Conservation (phyloP, 139 green algal species). For the Bryopsis sp. region DNA sequence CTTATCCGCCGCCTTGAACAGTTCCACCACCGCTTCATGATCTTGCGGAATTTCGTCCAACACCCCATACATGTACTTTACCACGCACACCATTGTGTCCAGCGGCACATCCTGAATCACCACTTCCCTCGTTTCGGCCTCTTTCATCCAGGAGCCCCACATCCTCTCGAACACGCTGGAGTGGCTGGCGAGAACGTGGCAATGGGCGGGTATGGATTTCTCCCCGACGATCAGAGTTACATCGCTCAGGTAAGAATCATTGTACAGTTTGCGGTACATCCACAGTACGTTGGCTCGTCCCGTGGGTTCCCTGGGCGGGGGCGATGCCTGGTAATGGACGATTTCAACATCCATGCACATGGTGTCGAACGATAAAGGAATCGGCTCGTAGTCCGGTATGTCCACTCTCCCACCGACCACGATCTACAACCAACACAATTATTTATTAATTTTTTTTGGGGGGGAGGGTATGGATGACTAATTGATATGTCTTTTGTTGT, state of each 20-base stretch:
- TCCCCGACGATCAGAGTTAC: slow-evolving; percentile 24
- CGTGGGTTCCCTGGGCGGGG: slow-evolving; percentile 13
- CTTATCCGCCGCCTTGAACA: slow-evolving; percentile 36
- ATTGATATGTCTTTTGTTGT: no score
- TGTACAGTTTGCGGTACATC: slow-evolving; percentile 23
- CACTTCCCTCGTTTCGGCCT: slow-evolving; percentile 25
- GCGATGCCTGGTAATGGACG: slow-evolving; percentile 18
- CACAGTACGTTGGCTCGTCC: slow-evolving; percentile 25
- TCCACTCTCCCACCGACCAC: slow-evolving; percentile 27
- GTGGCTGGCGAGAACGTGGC: slow-evolving; percentile 29
- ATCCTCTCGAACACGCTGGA: slow-evolving; percentile 30
- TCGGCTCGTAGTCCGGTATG: slow-evolving; percentile 25
- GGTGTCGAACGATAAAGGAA: slow-evolving; percentile 25
- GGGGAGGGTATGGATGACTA: no score
- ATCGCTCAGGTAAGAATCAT: slow-evolving; percentile 23
- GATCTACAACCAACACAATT: no score
- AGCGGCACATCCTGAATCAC: slow-evolving; percentile 25
- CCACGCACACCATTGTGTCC: slow-evolving; percentile 22
- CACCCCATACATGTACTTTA: slow-evolving; percentile 32
- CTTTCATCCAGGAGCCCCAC: slow-evolving; percentile 23
- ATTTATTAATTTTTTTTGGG: no score
- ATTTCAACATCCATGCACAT: slow-evolving; percentile 32
- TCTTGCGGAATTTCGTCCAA: slow-evolving; percentile 19
- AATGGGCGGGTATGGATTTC: slow-evolving; percentile 22
- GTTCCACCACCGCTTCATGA: slow-evolving; percentile 25